Base-by-base conservation (phyloP, 2,329 filamentous ascomycete genomes). In the Colletotrichum scovillei region DNA sequence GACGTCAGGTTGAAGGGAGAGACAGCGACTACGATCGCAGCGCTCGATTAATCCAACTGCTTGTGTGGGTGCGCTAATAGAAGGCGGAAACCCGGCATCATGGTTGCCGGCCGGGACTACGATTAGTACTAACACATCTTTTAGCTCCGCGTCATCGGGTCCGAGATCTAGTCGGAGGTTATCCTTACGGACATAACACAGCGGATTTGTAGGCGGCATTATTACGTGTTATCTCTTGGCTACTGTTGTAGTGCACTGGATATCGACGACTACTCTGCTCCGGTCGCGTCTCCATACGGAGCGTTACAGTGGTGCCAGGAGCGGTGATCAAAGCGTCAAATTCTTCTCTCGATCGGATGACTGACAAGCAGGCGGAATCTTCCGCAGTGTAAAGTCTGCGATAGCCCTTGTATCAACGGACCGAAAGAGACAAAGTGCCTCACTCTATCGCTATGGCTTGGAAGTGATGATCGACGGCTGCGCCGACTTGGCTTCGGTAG, bases 391-490 rank as follows among this genome's bases (percentile, higher is more conserved):
- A 53, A 12, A 42, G 38, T 19, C 46, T 26, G 30, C 63, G 49
- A 53, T 53, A 24, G 35, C 63, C 63, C 49, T 46, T 56, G 63
- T 28, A 22, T 19, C 12, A 65, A 42, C 63, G 63, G 63, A 30
- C 63, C 63, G 63, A 65, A 65, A 65, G 3, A 38, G 49, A 42
- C 26, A 42, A 35, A 49, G n/a, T 53, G 63, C 26, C 26, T 42
- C 38, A 42, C 3, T 35, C 32, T 35, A 12, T 35, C 32, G 32
- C 11, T 42, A 42, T 19, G 16, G 14, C 38, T 42, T 42, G 8
- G 42, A 65, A 59, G 38, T 49, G 38, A 60, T 28, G 67, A 69
- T 69, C 60, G 52, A 38, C 60, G 32, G 32, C 59, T 65, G 16
- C 67, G 60, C 67, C 52, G 59, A 28, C 52, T 58, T 42, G 53